Evolutionary conservation across 2,329 filamentous ascomycete species (phyloP), one percentile per base, ranked within the genome.

Genomic region (Calonectria montana): DNA sequence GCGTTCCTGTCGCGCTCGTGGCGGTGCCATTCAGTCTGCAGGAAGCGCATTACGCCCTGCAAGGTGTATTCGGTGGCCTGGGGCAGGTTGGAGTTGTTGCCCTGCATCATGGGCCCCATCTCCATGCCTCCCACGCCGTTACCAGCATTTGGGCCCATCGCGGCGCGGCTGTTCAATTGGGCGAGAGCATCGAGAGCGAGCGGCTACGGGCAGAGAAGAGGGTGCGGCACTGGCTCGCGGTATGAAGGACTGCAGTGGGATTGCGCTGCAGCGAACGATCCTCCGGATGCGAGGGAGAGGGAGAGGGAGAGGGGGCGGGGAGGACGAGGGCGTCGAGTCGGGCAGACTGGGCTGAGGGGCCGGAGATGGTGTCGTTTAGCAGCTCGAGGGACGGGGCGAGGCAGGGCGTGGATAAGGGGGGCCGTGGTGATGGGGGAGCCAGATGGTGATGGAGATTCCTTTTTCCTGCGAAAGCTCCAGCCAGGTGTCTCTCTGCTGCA

Each of bases 11-110:
- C 97, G 85, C 97, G 94, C 86, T 99, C 97, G 84, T 99, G 96
- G 77, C 95, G 93, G 85, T 99, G 97, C 97, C 97, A 99, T 90
- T 99, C 96, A 59, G 97, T 97, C 86, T 99, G 97, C 45, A 99
- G 91, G 83, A 99, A 99, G 84, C 97, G 96, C 97, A 99, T 99
- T 43, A 99, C 97, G 81, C 97, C 90, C 83, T 91, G 90, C 43
- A 91, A 83, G 8, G 90, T 91, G 77, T 91, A 91, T 77, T 91
- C 90, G 73, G 90, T 91, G 73, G 89, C 88, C 78, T 88, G 88
- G 48, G 89, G 89, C 76, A 89, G 86, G 80, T 87, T 88, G 72
- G 83, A 79, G 77, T 84, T 82, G 79, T 85, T 84, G 76, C 83
- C 81, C 80, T 85, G 85, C 85, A 86, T 86, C 81, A 82, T 84